Evolutionary conservation across 2,329 filamentous ascomycete species (phyloP), one percentile per base, ranked within the genome.

Genomic region (Epichloe hybrida): DNA sequence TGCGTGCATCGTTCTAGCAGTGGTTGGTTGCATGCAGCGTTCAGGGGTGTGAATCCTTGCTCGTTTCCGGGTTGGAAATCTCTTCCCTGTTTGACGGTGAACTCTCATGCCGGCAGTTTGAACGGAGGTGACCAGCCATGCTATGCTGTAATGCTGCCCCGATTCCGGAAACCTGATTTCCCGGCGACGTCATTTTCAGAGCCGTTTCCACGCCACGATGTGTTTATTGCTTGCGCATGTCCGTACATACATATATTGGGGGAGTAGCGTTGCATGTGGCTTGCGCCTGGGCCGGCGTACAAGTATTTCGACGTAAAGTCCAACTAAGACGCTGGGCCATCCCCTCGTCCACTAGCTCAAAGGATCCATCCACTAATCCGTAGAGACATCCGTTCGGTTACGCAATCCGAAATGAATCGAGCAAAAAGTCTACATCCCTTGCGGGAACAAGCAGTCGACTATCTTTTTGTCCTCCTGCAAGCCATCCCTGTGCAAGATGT

Each of bases 11-110:
- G 3, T 39, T 37, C 3, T 51, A 23, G 45, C 44, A 37, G 17
- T 45, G 46, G 20, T 42, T 48, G 40, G 20, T 38, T 44, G 8
- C 35, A 42, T n/a, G 50, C 45, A 17, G 50, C 50, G 11, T 44
- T 48, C 37, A 51, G 45, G 7, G 50, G 45, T 12, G 45, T 45
- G 20, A 47, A 48, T n/a, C 34, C 46, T 15, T 43, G 40, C n/a
- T 43, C 31, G 38, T 48, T 47, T 3, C 50, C 17, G n/a, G 45
- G 20, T 41, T 51, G 37, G 45, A 36, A 48, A 36, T 45, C 38
- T 7, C 37, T 43, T 8, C 45, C 50, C 13, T 51, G 27, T 5
- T 47, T 35, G 37, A 48, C 44, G 27, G 39, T 23, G 13, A 31
- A 48, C 38, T 51, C 39, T 27, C 43, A 39, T 17, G 43, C 38